Evolutionary conservation across 73 alveolate genomes (phyloP).

Genomic region (Strombidium stylifer): DNA sequence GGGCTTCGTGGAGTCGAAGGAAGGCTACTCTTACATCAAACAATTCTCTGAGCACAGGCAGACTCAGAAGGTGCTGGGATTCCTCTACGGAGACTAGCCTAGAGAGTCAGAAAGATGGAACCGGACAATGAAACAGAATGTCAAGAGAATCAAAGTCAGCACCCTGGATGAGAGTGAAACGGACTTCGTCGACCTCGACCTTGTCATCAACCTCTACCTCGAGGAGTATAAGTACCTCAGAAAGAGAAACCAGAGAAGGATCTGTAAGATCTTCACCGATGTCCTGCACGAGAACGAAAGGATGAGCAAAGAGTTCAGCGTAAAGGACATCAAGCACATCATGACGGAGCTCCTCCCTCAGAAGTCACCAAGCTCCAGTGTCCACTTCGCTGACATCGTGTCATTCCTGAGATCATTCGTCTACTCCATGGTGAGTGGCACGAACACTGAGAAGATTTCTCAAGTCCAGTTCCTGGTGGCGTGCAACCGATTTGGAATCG

Average conservation of each 20-base stretch:
- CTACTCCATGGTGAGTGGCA: constrained; percentile 44
- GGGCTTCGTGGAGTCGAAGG: constrained; percentile 23
- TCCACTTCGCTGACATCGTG: constrained; percentile 36
- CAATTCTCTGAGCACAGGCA: constrained; percentile 2
- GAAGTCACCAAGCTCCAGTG: constrained; percentile 31
- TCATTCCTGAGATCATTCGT: constrained; percentile 53
- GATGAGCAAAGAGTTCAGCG: constrained; percentile 8
- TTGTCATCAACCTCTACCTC: constrained; percentile 23
- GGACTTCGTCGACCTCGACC: constrained; percentile 39
- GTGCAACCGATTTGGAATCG: constrained; percentile 52
- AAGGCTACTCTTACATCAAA: constrained; percentile 23
- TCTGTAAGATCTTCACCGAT: constrained; percentile 24
- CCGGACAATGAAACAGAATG: constrained; percentile 17
- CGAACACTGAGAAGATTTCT: constrained; percentile 29
- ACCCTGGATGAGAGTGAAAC: constrained; percentile 26
- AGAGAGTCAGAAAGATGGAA: constrained; percentile 22
- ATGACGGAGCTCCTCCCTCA: neutral
- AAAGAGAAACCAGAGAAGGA: constrained; percentile 11
- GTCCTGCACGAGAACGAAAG: constrained; percentile 13
- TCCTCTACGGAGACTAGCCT: no score
- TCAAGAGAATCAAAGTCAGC: constrained; percentile 11
- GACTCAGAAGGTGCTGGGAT: constrained; percentile 9
- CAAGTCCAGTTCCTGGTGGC: constrained; percentile 47
- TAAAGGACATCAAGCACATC: constrained; percentile 24
- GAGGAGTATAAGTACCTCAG: constrained; percentile 24